phyloP scores from a whole-genome alignment of 1,284 basidiomycete species.

The Ganoderma multipileum region DNA sequence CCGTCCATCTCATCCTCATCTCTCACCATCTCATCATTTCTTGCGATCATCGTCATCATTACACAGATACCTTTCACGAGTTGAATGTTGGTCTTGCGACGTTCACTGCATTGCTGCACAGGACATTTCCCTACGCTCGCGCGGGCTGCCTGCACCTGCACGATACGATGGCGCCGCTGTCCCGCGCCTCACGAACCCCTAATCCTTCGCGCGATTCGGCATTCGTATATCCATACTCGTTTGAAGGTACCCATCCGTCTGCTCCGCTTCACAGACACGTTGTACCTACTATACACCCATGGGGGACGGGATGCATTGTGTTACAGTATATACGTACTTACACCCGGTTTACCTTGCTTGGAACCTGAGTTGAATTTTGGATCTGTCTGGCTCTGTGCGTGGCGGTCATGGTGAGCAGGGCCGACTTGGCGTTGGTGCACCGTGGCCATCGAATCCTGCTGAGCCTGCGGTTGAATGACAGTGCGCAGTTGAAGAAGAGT shows the following conservation, averaged over 20 bases:
- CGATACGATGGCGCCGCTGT: not conserved
- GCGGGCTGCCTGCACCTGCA: not conserved
- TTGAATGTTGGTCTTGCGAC: constrained; percentile 19
- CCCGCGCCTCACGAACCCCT: constrained; percentile 9
- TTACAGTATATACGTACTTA: not conserved
- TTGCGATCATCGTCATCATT: constrained; percentile 1
- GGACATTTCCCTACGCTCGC: constrained; percentile 9
- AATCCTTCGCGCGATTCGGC: constrained; percentile 22
- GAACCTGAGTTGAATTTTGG: not conserved
- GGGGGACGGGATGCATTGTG: constrained; percentile 1
- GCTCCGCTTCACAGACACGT: constrained; percentile 6
- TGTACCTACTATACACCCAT: constrained; percentile 20
- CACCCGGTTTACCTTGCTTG: not conserved
- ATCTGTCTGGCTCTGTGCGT: not conserved
- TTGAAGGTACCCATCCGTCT: constrained; percentile 15
- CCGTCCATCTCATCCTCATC: not conserved
- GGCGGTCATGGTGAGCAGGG: too few species aligned
- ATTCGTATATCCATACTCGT: constrained; percentile 25
- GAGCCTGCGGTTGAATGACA: too few species aligned
- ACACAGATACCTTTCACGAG: constrained; percentile 15
- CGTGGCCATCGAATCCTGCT: too few species aligned
- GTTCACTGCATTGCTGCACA: constrained; percentile 7
- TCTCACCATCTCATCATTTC: constrained; percentile 10
- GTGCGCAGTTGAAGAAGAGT: too few species aligned
- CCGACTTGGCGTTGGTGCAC: not conserved